A percentile compares a stretch with the other conserved stretches of the same genome.
phyloP scores from a whole-genome alignment of 495 filamentous ascomycete genomes.

The Tirmania nivea region DNA sequence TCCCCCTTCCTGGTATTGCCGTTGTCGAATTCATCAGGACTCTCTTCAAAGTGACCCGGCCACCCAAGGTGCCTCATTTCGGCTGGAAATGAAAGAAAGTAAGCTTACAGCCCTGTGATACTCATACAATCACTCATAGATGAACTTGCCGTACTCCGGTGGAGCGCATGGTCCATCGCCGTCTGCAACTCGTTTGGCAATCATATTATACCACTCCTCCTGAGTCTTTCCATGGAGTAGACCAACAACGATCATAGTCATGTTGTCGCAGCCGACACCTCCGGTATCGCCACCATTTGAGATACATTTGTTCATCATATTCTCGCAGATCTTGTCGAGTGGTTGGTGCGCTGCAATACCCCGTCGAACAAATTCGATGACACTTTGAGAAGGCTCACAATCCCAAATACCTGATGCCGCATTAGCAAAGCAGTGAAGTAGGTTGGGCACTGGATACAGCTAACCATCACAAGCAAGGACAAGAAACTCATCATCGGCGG shows the following conservation, averaged over 20 bases:
- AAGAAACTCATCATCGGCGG: constrained; percentile 87
- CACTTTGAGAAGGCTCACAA: constrained; percentile 92
- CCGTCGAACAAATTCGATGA: constrained; percentile 86
- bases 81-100: constrained; percentile 3
- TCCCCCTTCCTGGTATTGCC: constrained; percentile 34
- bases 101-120: neutral
- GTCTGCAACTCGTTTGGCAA: constrained; percentile 80
- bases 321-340: constrained; percentile 82
- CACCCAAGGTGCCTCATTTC: constrained; percentile 27
- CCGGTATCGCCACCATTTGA: constrained; percentile 94
- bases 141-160: constrained; percentile 92
- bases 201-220: constrained; percentile 93
- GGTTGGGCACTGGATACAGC: constrained; percentile 10
- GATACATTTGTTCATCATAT: constrained; percentile 99
- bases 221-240: constrained; percentile 77
- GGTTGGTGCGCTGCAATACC: constrained; percentile 92
- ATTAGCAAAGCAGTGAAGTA: neutral
- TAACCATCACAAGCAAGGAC: constrained; percentile 93
- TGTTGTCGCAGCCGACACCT: constrained; percentile 96
- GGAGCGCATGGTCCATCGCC: constrained; percentile 97
- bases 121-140: neutral
- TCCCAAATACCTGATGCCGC: constrained; percentile 74
- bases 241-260: constrained; percentile 89
- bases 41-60: constrained; percentile 70
- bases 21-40: constrained; percentile 76